Evolutionary conservation across 441 rosid genomes (phyloP), one percentile per base, ranked within the genome.

Genomic region (Hypseocharis bilobata): DNA sequence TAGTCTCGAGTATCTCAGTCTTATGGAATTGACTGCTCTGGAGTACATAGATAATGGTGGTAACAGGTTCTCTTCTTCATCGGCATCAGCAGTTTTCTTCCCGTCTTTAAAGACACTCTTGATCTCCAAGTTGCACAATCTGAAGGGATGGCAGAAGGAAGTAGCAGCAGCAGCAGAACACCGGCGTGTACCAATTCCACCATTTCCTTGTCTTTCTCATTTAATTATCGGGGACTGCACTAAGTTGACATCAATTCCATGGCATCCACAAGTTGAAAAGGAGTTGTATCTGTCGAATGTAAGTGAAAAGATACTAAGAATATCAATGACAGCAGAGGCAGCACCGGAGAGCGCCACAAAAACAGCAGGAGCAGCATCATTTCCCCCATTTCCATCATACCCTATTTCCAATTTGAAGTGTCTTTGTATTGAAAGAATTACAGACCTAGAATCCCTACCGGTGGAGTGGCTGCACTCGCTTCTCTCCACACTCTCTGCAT

Each of bases 71-170:
- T 22, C 36, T 13, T 57, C 51, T 6, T 30, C 32, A 6, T 8
- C n/a, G n/a, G n/a, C n/a, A n/a, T n/a, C n/a, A n/a, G n/a, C 66
- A 3, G 30, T 42, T 4, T 52, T 64, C 25, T 34, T 67, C 38
- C 62, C 62, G 5, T 55, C 70, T n/a, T 67, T 66, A 3, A 47
- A 30, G 57, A 0, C 0, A 1, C 65, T 74, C 27, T 0, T 0
- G 0, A 19, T 72, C 1, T 4, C 10, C 3, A 10, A 67, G 14
- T 57, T 65, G 32, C 58, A 38, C n/a, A 28, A 59, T n/a, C 42
- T 69, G 4, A 64, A 60, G 60, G 68, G 73, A 28, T 74, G 78
- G 73, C 56, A 60, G 63, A 64, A 66, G 20, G 1, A 11, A 13
- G 20, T 32, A 20, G 17, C 10, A 11, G 13, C 17, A 19, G 20